Conservation (phyloP, 2,329 filamentous ascomycete species). For the Aureobasidium lini region DNA sequence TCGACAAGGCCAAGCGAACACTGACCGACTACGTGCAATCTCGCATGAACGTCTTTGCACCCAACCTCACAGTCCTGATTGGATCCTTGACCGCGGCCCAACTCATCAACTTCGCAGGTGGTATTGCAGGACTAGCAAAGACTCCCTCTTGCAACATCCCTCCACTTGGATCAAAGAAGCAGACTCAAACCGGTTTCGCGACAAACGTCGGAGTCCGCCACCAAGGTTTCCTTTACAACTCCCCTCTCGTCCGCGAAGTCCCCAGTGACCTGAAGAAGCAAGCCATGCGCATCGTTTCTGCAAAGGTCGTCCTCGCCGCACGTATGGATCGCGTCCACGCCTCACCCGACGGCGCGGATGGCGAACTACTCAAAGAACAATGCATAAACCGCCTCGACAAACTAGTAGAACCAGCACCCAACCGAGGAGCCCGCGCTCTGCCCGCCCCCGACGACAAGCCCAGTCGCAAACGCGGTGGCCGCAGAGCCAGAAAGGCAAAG, state of each 20-base stretch:
- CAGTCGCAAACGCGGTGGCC: conserved; percentile 81
- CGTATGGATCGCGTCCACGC: conserved; percentile 82
- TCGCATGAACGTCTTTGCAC: conserved; percentile 91
- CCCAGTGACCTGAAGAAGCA: conserved; percentile 83
- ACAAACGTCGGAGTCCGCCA: conserved; percentile 88
- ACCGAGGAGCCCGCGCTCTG: conserved; percentile 77
- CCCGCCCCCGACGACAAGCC: conserved; percentile 95
- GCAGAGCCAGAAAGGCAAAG: conserved; percentile 87
- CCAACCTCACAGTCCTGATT: conserved; percentile 83
- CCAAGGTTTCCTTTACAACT: conserved; percentile 89
- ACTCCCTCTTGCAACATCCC: conserved; percentile 89
- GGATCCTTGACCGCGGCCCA: conserved; percentile 91
- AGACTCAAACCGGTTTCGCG: conserved; percentile 71
- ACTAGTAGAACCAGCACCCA: conserved; percentile 81
- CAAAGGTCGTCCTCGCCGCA: conserved; percentile 88
- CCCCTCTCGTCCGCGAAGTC: conserved; percentile 77
- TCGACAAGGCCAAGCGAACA: conserved; percentile 79
- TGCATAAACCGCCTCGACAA: conserved; percentile 86
- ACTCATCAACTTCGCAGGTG: conserved; percentile 89
- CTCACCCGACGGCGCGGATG: conserved; percentile 71
- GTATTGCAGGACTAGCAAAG: conserved; percentile 79
- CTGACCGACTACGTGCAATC: conserved; percentile 94
- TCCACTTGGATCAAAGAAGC: conserved; percentile 83
- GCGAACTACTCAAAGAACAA: conserved; percentile 71
- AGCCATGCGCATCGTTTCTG: conserved; percentile 88